Evolutionary conservation across 345 rosid species (phyloP), one percentile per base, ranked within the genome.

Genomic region (Viola odorata): DNA sequence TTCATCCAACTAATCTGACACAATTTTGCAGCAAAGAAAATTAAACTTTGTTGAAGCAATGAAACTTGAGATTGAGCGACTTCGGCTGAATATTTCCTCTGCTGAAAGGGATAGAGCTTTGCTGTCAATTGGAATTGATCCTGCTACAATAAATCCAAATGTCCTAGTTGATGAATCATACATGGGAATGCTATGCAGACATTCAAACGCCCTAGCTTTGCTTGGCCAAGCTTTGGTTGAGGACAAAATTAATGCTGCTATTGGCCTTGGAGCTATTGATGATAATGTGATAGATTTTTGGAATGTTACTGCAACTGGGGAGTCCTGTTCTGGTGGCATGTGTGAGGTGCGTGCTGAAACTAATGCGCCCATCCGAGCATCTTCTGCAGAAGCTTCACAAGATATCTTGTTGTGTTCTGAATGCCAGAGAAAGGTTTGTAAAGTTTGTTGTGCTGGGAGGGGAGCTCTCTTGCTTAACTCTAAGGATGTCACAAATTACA

Each of bases 21-120:
- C 50, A 42, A 59, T 49, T 62, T 78, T 69, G 50, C 91, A 94
- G 99, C 86, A 73, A 69, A 81, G 69, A 69, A 82, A 78, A 69
- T 78, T 90, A 48, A 84, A 83, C 66, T 90, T 82, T 61, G 59
- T 54, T 13, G 91, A 86, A 73, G 86, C 97, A 68, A 77, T 86
- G 90, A 85, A 85, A 75, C 89, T 94, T 61, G 99, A 94, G 82
- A 88, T 94, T 75, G 90, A 90, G 73, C 86, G 99, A 14, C 84
- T 94, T 36, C 81, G 48, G 62, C 83, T 88, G 73, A 85, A 90
- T 85, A 77, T 90, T 60, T 88, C 99, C 55, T 91, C 96, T 62
- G 99, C 97, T 63, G 99, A 90, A 77, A 85, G 99, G 81, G 96
- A 94, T 80, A 94, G 96, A 83, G 90, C 95, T 70, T 65, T 94